Base-by-base conservation (phyloP, 805 yeast genomes). In the Ogataea trehalophila region DNA sequence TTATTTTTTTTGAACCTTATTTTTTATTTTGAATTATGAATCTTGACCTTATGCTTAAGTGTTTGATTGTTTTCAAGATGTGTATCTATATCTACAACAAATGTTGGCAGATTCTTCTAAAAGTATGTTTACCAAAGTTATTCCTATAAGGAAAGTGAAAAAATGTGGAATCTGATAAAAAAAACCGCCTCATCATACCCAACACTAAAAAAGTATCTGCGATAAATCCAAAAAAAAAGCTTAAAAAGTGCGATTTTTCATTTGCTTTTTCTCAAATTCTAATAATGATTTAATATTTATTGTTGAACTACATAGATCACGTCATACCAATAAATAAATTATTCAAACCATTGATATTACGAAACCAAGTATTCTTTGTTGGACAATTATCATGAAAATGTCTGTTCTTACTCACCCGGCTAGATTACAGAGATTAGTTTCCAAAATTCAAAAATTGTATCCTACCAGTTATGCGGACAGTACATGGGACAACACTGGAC, bases 401-500 rank as follows among this genome's bases (percentile, higher is more conserved):
- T 18, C 39, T n/a, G 47, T 51, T 51, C 41, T 48, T 17, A 44
- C 49, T 37, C 52, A 43, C 39, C 50, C 60, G 4, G 29, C 47
- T 8, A 53, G 49, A 52, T 69, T 85, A 26, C 74, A 74, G 46
- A 62, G 66, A 39, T 73, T 80, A 1, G 70, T 84, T 7, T 61
- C 66, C 8, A 65, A 66, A 0, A 81, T 92, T 49, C 87, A 89
- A 61, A 81, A 77, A 53, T 69, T 82, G n/a, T 94, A 87, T 60
- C 99, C 99, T 2, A 63, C 77, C 15, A 77, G 77, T 40, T 76
- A 86, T 50, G 97, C 98, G 0, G 98, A 92, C 58, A 72, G 75
- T 18, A 66, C 90, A 3, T 94, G 99, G 99, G 99, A 94, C 61
- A 94, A 94, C 65, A 91, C 97, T 0, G 99, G 99, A 1, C 72